phyloP scores from a whole-genome alignment of 2,329 filamentous ascomycete species.

The Beauveria bassiana region DNA sequence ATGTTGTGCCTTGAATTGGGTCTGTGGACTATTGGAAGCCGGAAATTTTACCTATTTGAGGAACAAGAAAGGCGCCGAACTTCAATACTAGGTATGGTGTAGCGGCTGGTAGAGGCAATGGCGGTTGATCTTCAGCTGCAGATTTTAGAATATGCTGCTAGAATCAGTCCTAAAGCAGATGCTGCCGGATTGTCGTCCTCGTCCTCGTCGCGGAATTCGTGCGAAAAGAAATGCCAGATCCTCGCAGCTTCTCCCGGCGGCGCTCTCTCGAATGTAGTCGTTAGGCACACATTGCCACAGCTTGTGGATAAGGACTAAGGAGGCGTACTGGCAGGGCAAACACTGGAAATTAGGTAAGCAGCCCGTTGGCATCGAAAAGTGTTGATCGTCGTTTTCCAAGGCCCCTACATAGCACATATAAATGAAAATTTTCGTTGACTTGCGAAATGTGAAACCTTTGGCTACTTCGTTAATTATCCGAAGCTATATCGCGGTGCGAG shows the following conservation, averaged over 20 bases:
- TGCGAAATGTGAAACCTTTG: no score
- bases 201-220: neutral
- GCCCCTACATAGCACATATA: no score
- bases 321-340: slow-evolving; percentile 16
- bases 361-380: neutral
- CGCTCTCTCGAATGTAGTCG: slow-evolving; percentile 19
- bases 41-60: neutral
- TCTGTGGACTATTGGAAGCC: neutral
- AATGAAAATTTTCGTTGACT: no score
- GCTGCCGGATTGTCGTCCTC: neutral
- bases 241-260: neutral
- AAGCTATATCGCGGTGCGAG: no score
- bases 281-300: neutral
- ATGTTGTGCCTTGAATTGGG: neutral
- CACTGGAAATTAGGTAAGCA: slow-evolving; percentile 12
- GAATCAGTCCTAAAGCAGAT: neutral
- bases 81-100: neutral
- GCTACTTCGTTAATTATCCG: no score
- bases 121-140: neutral
- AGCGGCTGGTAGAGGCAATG: neutral
- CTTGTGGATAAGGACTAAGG: slow-evolving; percentile 20
- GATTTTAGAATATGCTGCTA: neutral
- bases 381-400: neutral
- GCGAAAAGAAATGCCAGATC: neutral
- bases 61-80: neutral